Percentiles rank a stretch among this genome's conserved stretches.
These are phyloP conservation scores for Blastocladiella emersonii DNA, from an alignment of 371 early-diverging fungal species.

Conservation along the genomic window DNA sequence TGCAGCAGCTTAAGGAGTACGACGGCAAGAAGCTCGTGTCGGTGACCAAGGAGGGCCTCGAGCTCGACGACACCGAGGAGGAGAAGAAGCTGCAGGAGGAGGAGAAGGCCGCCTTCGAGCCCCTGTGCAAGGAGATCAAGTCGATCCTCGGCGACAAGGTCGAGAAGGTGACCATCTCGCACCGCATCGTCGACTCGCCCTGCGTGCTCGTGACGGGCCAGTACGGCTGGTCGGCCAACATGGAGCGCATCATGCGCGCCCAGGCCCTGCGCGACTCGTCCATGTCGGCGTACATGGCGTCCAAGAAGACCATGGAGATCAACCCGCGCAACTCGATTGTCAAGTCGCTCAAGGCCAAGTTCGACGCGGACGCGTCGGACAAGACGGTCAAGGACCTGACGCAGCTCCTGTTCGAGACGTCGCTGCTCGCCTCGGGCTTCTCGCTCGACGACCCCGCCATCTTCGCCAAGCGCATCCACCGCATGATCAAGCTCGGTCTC, in stretches of 20 bases:
- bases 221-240: conserved; percentile 97
- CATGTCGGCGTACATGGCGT: conserved; percentile 93
- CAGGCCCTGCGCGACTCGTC: conserved; percentile 94
- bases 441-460: conserved; percentile 83
- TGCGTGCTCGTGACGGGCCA: conserved; percentile 95
- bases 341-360: conserved; percentile 78
- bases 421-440: conserved; percentile 94
- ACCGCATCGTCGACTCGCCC: conserved; percentile 88
- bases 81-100: conserved; percentile 85
- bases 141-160: conserved; percentile 91
- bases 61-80: conserved; percentile 93
- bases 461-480: conserved; percentile 90
- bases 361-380: conserved; percentile 82
- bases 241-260: conserved; percentile 99
- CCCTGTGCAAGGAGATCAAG: conserved; percentile 70
- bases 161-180: conserved; percentile 93
- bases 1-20: conserved; percentile 95
- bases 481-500: conserved; percentile 96
- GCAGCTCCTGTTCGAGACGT: conserved; percentile 83
- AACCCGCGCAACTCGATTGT: conserved; percentile 91
- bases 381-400: conserved; percentile 93
- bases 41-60: conserved; percentile 97
- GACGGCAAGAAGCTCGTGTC: conserved; percentile 96
- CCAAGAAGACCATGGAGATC: conserved; percentile 96
- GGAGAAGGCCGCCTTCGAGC: conserved; percentile 65